A percentile compares a stretch with the other conserved stretches of the same genome.
phyloP scores from a whole-genome alignment of 805 yeast species.

The Yamadazyma insecticola region DNA sequence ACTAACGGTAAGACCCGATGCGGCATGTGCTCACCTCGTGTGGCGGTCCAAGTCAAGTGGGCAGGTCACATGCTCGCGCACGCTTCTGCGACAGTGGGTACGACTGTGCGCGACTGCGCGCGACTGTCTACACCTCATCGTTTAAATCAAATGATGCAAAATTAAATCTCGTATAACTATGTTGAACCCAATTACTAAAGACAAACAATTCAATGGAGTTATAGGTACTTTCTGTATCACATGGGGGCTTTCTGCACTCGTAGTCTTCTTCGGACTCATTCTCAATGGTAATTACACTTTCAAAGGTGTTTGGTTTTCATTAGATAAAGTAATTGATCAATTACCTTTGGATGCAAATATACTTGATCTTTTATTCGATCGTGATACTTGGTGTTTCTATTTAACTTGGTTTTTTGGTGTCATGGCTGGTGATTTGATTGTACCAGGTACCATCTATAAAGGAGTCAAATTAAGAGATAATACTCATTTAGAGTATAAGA shows the following conservation, averaged over 20 bases:
- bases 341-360: not conserved
- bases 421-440: conserved; percentile 55
- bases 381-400: conserved; percentile 53
- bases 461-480: conserved; percentile 82
- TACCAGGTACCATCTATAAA: conserved; percentile 52
- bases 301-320: too few species aligned
- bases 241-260: conserved; percentile 60
- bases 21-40: too few species aligned
- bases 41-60: too few species aligned
- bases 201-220: conserved; percentile 74
- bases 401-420: conserved; percentile 67
- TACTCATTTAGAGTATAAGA: conserved; percentile 61
- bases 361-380: conserved; percentile 3
- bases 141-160: too few species aligned
- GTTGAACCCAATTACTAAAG: conserved; percentile 68
- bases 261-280: conserved; percentile 54
- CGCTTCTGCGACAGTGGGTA: too few species aligned
- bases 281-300: too few species aligned
- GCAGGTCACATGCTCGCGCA: too few species aligned
- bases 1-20: too few species aligned
- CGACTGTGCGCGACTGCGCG: too few species aligned
- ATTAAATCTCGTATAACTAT: too few species aligned
- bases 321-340: too few species aligned
- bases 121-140: too few species aligned
- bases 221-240: conserved; percentile 69